Conservation (phyloP, 2,329 filamentous ascomycete species). For the Aspergillus arachidicola region DNA sequence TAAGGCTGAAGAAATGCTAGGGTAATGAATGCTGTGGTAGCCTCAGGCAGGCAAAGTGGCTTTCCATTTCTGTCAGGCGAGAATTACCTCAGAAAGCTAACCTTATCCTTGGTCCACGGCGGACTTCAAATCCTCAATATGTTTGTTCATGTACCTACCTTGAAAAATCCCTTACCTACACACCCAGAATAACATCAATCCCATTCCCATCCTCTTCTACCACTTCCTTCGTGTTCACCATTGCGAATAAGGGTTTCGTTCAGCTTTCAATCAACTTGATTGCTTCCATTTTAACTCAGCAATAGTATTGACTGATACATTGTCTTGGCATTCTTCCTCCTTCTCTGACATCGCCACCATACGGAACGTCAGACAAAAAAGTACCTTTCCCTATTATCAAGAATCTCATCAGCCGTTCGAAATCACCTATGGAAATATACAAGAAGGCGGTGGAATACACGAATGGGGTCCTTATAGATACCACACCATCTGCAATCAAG, state of each 20-base stretch:
- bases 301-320: not conserved
- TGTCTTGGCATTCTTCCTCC: not conserved
- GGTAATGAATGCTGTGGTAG: not conserved
- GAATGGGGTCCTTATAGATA: not conserved
- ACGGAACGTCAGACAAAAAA: not conserved
- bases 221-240: not conserved
- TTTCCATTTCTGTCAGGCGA: no score
- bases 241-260: not conserved
- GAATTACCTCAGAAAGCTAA: not conserved
- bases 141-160: not conserved
- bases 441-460: not conserved
- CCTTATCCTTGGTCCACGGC: not conserved
- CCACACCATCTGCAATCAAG: not conserved
- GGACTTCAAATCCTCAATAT: not conserved
- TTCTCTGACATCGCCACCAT: not conserved
- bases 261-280: not conserved
- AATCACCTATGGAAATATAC: not conserved
- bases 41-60: no score
- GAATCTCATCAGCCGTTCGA: not conserved
- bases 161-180: no score
- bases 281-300: not conserved
- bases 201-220: not conserved
- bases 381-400: not conserved
- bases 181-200: no score
- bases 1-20: conserved; percentile 1